Base-by-base conservation (phyloP, 1,284 basidiomycete genomes). In the Cutaneotrichosporon cutaneum region DNA sequence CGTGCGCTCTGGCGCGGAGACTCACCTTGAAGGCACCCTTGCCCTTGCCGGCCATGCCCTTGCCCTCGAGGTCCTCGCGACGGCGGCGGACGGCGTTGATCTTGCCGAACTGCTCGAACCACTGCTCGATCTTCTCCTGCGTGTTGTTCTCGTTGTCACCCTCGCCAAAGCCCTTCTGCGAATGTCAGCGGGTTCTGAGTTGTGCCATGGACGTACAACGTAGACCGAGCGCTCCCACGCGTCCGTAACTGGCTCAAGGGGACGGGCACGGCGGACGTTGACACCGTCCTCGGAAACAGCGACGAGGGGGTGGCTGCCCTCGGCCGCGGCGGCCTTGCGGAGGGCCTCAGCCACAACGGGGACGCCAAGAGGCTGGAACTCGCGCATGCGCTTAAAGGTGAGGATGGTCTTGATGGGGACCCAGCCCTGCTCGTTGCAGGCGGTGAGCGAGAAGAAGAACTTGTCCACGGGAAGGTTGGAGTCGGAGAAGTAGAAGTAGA, bases 401-500 rank as follows among this genome's bases (percentile, higher is more conserved):
- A 90, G 85, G 63, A 99, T 86, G 3, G 89, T 93, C 61, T 88
- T 82, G 75, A 98, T 85, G 1, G 93, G 88, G 11, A 98, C 87
- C 94, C 93, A 99, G 70, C 97, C 94, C 55, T 90, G 87, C 1
- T 84, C 80, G 71, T 87, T 88, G 67, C 79, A 80, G 35, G 86
- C 86, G 74, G 93, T 87, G 55, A 94, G 80, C 11, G 88, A 87
- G 89, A 92, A 98, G 87, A 98, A 93, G 83, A 96, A 98, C 88
- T 90, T 94, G 86, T 98, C 96, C 72, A 88, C 94, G 14, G 96
- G 95, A 54, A 99, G 85, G 81, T 99, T 99, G 33, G 93, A 87
- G 80, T 96, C 92, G 56, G 90, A 90, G 81, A 99, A 94, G 84
- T 99, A 99, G 81, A 98, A 99, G 79, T 95, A 92, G 73, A 97